Conservation (phyloP, 345 rosid genomes). For the Linum lewisii region DNA sequence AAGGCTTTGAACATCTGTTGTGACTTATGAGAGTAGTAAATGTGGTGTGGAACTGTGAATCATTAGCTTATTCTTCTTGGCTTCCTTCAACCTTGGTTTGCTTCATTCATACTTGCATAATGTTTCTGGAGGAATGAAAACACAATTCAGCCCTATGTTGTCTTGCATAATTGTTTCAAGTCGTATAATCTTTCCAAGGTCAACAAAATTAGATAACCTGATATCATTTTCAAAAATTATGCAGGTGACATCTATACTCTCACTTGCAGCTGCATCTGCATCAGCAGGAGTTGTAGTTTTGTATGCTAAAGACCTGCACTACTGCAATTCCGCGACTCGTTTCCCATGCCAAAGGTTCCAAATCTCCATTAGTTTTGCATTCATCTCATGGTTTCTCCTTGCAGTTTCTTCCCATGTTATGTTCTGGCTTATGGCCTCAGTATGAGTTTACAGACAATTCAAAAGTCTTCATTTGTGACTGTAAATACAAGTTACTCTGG, state of each 20-base stretch:
- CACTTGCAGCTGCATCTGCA: slow-evolving; percentile 33
- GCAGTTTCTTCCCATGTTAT: slow-evolving; percentile 31
- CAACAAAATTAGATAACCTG: background rate
- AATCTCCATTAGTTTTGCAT: slow-evolving; percentile 27
- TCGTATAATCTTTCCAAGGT: background rate
- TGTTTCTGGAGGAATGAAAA: too few species aligned
- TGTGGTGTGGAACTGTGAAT: background rate
- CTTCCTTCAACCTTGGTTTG: background rate
- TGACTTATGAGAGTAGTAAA: too few species aligned
- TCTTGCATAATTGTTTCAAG: background rate
- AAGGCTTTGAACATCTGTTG: too few species aligned
- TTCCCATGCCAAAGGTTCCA: slow-evolving; percentile 24
- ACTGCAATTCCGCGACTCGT: slow-evolving; percentile 14
- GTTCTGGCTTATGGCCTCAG: slow-evolving; percentile 32
- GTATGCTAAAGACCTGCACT: slow-evolving; percentile 24
- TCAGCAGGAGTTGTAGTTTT: slow-evolving; percentile 26
- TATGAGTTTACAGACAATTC: slow-evolving; percentile 9
- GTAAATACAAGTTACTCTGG: background rate
- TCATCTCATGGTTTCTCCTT: slow-evolving; percentile 27
- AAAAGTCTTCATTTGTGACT: background rate
- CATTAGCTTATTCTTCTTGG: background rate
- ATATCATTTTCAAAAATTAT: slow-evolving; percentile 1
- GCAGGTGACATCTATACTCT: slow-evolving; percentile 31
- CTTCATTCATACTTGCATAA: background rate
- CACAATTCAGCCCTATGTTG: background rate